phyloP scores from a whole-genome alignment of 2,329 filamentous ascomycete genomes.

The Neofusicoccum laricinum region DNA sequence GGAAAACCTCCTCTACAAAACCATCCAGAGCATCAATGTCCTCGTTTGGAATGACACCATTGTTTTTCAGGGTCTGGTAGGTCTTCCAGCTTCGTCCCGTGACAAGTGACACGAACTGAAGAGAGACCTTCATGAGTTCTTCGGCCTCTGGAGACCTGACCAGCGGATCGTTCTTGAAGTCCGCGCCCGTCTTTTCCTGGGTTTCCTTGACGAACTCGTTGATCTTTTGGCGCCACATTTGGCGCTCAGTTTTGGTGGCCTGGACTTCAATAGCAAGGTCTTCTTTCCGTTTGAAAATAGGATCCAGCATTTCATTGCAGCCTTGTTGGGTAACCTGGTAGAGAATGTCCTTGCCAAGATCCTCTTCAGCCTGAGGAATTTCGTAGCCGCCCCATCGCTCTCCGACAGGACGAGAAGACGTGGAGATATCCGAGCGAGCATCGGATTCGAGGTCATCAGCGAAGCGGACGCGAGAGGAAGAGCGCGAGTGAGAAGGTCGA shows the following conservation, averaged over 20 bases:
- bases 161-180: slow-evolving; percentile 17
- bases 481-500: slow-evolving; percentile 51
- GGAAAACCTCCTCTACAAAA: slow-evolving; percentile 12
- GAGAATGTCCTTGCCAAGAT: slow-evolving; percentile 82
- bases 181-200: slow-evolving; percentile 24
- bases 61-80: neutral
- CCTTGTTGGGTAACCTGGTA: slow-evolving; percentile 91
- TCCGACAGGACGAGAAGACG: slow-evolving; percentile 63
- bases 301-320: slow-evolving; percentile 87
- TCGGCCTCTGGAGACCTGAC: slow-evolving; percentile 9
- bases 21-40: slow-evolving; percentile 2
- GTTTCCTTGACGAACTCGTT: slow-evolving; percentile 7
- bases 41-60: neutral
- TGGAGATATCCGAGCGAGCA: slow-evolving; percentile 67
- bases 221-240: slow-evolving; percentile 17
- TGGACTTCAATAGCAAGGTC: slow-evolving; percentile 68
- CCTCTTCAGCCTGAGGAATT: slow-evolving; percentile 74
- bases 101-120: slow-evolving; percentile 8
- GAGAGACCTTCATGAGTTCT: slow-evolving; percentile 11
- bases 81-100: slow-evolving; percentile 13
- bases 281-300: slow-evolving; percentile 79
- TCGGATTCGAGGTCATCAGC: slow-evolving; percentile 71
- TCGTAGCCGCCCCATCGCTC: slow-evolving; percentile 77
- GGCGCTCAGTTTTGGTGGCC: slow-evolving; percentile 30
- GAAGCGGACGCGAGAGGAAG: slow-evolving; percentile 77